Percentiles rank a stretch among this genome's conserved stretches.
These are phyloP conservation scores for Atkinsonella texensis DNA, from an alignment of 2,329 filamentous ascomycete genomes.

Conservation along the genomic window DNA sequence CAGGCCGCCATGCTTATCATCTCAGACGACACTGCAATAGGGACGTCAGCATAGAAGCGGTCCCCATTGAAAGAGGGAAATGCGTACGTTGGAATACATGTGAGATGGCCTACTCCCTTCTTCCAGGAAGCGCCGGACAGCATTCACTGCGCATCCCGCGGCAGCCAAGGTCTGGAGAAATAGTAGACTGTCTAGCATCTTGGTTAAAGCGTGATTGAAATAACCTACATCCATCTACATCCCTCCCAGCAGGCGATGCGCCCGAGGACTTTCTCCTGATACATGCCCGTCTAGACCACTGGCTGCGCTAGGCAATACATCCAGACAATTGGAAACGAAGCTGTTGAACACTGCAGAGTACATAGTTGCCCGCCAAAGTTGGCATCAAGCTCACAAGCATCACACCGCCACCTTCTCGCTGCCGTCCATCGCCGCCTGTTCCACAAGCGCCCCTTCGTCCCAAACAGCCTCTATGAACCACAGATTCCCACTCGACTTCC, in stretches of 20 bases:
- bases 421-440: neutral
- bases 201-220: too few relatives aligned
- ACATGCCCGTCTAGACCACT: too few relatives aligned
- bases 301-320: too few relatives aligned
- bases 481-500: slow-evolving; percentile 16
- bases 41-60: too few relatives aligned
- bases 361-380: neutral
- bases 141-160: slow-evolving; percentile 42
- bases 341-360: too few relatives aligned
- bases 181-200: too few relatives aligned
- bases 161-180: slow-evolving; percentile 38
- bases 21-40: slow-evolving; percentile 39
- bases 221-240: too few relatives aligned
- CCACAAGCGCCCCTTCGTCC: slow-evolving; percentile 12
- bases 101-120: slow-evolving; percentile 30
- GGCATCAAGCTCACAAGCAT: neutral
- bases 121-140: slow-evolving; percentile 31
- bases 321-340: too few relatives aligned
- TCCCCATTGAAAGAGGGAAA: too few relatives aligned
- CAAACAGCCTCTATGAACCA: slow-evolving; percentile 27
- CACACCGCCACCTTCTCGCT: neutral
- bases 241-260: too few relatives aligned
- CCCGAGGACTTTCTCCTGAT: too few relatives aligned
- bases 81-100: slow-evolving; percentile 36
- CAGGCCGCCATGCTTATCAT: slow-evolving; percentile 45